Conservation (phyloP, 1,139 yeast species). For the Hansenula lynferdii region DNA sequence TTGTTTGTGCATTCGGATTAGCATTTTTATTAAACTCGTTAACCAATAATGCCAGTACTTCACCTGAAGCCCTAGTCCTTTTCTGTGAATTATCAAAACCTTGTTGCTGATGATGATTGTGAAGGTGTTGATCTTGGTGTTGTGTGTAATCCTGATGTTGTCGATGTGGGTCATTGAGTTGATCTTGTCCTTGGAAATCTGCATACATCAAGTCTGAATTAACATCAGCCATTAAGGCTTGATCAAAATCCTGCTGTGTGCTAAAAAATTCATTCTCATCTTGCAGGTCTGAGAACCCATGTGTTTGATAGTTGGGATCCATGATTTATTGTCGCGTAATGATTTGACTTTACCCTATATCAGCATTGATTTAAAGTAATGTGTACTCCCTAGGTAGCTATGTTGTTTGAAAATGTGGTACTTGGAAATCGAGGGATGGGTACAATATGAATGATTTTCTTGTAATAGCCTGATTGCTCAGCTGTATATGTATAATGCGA, state of each 20-base stretch:
- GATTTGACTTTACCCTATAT: not conserved
- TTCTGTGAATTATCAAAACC: conserved; percentile 19
- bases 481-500: too few species aligned
- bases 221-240: not conserved
- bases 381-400: too few species aligned
- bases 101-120: too few species aligned
- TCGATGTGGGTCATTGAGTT: not conserved
- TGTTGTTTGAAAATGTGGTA: too few species aligned
- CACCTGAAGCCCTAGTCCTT: conserved; percentile 75
- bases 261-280: not conserved
- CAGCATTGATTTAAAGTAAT: too few species aligned
- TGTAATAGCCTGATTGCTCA: too few species aligned
- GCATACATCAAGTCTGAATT: not conserved
- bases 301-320: not conserved
- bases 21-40: conserved; percentile 70
- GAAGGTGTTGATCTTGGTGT: conserved; percentile 1
- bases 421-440: too few species aligned
- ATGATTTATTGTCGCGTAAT: not conserved
- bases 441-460: too few species aligned
- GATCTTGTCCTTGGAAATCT: not conserved
- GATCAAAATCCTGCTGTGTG: not conserved
- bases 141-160: not conserved
- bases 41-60: conserved; percentile 64
- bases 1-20: conserved; percentile 60
- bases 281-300: not conserved